Conservation (phyloP, 768 basidiomycete genomes). For the Calocera cornea region DNA sequence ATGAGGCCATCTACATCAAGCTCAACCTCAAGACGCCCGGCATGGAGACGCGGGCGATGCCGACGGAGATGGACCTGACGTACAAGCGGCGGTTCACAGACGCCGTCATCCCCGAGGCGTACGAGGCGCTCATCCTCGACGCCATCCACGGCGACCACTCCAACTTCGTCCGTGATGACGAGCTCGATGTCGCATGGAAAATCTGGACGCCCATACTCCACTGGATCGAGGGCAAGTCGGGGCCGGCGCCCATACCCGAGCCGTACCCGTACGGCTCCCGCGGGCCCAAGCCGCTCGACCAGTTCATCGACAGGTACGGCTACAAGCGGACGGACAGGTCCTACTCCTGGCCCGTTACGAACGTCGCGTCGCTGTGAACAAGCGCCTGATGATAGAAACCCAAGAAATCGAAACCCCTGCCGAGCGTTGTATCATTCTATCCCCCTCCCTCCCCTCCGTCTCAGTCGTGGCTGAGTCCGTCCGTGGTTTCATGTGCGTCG, state of each 20-base stretch:
- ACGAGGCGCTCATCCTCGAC: slow-evolving; percentile 89
- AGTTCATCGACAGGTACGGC: slow-evolving; percentile 61
- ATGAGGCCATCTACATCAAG: slow-evolving; percentile 94
- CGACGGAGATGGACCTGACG: slow-evolving; percentile 95
- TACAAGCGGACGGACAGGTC: slow-evolving; percentile 51
- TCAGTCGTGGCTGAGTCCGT: background rate
- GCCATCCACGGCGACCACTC: slow-evolving; percentile 96
- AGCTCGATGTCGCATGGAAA: slow-evolving; percentile 97
- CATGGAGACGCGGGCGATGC: slow-evolving; percentile 74
- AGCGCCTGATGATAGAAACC: background rate
- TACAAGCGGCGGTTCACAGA: slow-evolving; percentile 93
- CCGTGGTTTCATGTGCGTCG: background rate
- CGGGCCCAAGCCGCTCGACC: slow-evolving; percentile 74
- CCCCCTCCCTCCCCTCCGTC: background rate
- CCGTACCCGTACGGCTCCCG: slow-evolving; percentile 88
- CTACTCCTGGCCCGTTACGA: slow-evolving; percentile 69
- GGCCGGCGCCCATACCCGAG: slow-evolving; percentile 52
- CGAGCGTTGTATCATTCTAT: background rate
- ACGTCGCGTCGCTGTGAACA: slow-evolving; percentile 41
- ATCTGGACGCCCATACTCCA: slow-evolving; percentile 91
- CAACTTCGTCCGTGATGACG: slow-evolving; percentile 96
- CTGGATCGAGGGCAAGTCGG: slow-evolving; percentile 79
- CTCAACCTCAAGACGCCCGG: slow-evolving; percentile 92
- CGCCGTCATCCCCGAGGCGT: slow-evolving; percentile 86
- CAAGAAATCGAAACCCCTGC: background rate